Evolutionary conservation across 495 filamentous ascomycete genomes (phyloP), one percentile per base, ranked within the genome.

Genomic region (Jackrogersella minutella): DNA sequence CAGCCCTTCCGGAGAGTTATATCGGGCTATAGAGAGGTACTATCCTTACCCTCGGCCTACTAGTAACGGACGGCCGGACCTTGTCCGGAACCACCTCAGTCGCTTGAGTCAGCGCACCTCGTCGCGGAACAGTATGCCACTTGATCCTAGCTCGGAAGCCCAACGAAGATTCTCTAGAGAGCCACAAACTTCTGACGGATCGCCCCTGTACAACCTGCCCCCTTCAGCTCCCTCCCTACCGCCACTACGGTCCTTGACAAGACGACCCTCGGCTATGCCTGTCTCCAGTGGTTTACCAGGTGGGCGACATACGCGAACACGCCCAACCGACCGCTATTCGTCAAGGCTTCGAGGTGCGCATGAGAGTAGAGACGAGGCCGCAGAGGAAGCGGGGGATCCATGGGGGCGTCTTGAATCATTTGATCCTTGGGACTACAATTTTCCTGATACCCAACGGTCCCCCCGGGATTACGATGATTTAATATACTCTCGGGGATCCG

Each of bases 1-100:
- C 37, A 79, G 70, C 37, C 72, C 76, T 14, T 79, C 79, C 31
- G 78, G 76, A 68, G 77, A 82, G 64, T 64, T 82, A 54, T 77
- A 76, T 60, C 71, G 76, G 64, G 74, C 78, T 47, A 76, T 82
- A 76, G 82, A 78, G 58, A 72, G 77, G 44, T 79, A 76, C 59
- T 75, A 80, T 54, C 46, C 57, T 19, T 62, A 47, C 44, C 40
- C 52, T 39, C 31, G 63, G 17, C 41, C 53, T 22, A 34, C 17
- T 17, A 58, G 37, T 57, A 56, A 55, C 58, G 36, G 60, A 26
- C 73, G 70, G 22, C 40, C 73, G 43, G 60, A 76, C 10, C 49
- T 53, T 11, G 47, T 71, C 46, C 56, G 62, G 44, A 68, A 58
- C 41, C 55, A 58, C 55, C 31, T 69, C 24, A 34, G 49, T 39